Base-by-base conservation (phyloP, 2,329 filamentous ascomycete genomes). In the Torrubiella hemipterigena region DNA sequence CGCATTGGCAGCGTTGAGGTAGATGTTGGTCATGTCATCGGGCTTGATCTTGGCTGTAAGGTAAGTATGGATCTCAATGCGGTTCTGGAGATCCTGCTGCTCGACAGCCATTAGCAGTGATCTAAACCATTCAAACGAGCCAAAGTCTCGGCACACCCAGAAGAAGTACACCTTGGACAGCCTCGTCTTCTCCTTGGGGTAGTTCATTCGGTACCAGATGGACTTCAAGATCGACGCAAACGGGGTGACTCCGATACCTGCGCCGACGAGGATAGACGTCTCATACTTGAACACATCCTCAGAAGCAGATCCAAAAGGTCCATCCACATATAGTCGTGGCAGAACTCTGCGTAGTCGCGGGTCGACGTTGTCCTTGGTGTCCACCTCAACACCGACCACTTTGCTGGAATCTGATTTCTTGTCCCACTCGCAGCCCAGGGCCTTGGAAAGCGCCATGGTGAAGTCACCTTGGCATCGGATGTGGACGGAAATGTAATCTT, bases 131-230 rank as follows among this genome's bases (percentile, higher is more conserved):
- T 91, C 83, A 46, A 91, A 87, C 0, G 80, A 85, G 20, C 79
- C 82, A 48, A 89, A 89, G 55, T 91, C 83, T 55, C 83, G 71
- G 65, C 83, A 89, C 39, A 91, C 77, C 84, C 84, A 91, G 69
- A 91, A 86, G 64, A 91, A 91, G 63, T 91, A 93, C 16, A 93
- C 82, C 56, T 91, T 93, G 48, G 77, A 70, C 26, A 93, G 67
- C 4, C 81, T 69, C 3, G 81, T 87, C 59, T 80, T 81, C 55
- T 78, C 73, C 52, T 83, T 77, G 3, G 81, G 80, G 57, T 84
- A 87, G 66, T 86, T 89, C 78, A 89, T 86, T 30, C 83, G 75
- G 63, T 91, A 93, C 84, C 84, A 93, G 58, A 93, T 89, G 32
- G 80, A 86, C 65, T 93, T 93, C 49, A 89, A 68, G 44, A 89